phyloP scores from a whole-genome alignment of 106 monocot species.

The Iris macrosiphon region DNA sequence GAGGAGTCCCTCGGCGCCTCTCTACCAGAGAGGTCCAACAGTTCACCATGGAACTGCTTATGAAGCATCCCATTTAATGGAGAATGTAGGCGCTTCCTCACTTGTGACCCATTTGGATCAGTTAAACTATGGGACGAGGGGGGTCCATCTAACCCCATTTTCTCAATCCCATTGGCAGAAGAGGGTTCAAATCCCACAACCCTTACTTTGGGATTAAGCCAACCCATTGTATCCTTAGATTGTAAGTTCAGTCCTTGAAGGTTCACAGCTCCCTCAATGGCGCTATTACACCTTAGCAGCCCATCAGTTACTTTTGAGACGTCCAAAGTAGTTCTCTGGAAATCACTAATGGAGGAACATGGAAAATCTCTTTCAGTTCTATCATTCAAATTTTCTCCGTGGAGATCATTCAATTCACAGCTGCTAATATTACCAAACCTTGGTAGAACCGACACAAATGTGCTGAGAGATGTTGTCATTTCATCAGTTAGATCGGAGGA shows the following conservation, averaged over 20 bases:
- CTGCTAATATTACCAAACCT: conserved; percentile 22
- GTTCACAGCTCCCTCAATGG: conserved; percentile 22
- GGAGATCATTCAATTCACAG: conserved; percentile 47
- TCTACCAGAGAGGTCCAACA: conserved; percentile 29
- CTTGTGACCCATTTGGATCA: conserved; percentile 33
- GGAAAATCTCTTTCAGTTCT: conserved; percentile 17
- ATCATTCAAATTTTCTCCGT: conserved; percentile 14
- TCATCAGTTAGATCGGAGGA: conserved; percentile 30
- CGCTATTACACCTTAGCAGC: conserved; percentile 13
- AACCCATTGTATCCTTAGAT: conserved; percentile 22
- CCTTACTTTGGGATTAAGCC: conserved; percentile 28
- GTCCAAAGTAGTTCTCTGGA: conserved; percentile 22
- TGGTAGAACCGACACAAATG: conserved; percentile 35
- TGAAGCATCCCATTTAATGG: conserved; percentile 45
- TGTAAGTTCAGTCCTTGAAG: conserved; percentile 41
- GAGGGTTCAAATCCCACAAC: conserved; percentile 74
- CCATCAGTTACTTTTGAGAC: conserved; percentile 16
- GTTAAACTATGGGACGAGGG: conserved; percentile 11
- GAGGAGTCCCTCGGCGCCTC: conserved; percentile 4
- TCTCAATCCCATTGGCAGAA: conserved; percentile 10
- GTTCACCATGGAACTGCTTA: conserved; percentile 55
- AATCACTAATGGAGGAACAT: conserved; percentile 31
- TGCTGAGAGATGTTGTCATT: conserved; percentile 22
- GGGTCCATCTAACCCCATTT: not conserved
- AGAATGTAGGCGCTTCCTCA: conserved; percentile 68